Conservation (phyloP, 805 yeast species). For the Wickerhamomyces mucosus region DNA sequence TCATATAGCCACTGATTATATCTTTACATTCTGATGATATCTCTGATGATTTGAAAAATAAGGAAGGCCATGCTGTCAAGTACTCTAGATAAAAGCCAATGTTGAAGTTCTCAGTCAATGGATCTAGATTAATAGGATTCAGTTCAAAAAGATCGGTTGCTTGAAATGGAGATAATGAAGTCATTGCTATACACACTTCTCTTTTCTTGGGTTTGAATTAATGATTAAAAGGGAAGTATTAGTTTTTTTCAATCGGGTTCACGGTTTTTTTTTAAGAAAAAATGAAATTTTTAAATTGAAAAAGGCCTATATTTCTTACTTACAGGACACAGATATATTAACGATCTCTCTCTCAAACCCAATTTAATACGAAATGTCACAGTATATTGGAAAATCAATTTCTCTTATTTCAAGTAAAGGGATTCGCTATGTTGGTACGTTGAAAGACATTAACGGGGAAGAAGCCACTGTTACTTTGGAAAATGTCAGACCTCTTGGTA, state of each 20-base stretch:
- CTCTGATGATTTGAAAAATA: conserved; percentile 63
- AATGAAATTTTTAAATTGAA: too few relatives aligned
- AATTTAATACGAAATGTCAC: too few relatives aligned
- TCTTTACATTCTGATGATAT: conserved; percentile 26
- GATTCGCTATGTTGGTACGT: conserved; percentile 76
- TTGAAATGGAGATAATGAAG: conserved; percentile 79
- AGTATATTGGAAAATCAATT: conserved; percentile 85
- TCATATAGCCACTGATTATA: conserved; percentile 60
- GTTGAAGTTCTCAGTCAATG: conserved; percentile 86
- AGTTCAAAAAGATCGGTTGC: conserved; percentile 73
- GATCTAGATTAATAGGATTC: conserved; percentile 75
- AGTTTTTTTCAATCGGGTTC: not conserved
- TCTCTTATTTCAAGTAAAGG: conserved; percentile 72
- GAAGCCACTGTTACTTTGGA: conserved; percentile 81
- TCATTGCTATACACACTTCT: too few relatives aligned
- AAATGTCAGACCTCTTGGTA: conserved; percentile 76
- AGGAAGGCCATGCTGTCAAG: conserved; percentile 76
- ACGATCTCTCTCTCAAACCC: too few relatives aligned
- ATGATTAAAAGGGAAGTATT: not conserved
- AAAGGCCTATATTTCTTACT: too few relatives aligned
- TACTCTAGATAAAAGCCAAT: conserved; percentile 78
- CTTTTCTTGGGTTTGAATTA: too few relatives aligned
- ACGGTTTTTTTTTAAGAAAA: too few relatives aligned
- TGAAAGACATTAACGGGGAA: conserved; percentile 81
- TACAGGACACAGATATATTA: too few relatives aligned